Evolutionary conservation across 2,329 filamentous ascomycete species (phyloP), one percentile per base, ranked within the genome.

Genomic region (Colletotrichum tamarilloi): DNA sequence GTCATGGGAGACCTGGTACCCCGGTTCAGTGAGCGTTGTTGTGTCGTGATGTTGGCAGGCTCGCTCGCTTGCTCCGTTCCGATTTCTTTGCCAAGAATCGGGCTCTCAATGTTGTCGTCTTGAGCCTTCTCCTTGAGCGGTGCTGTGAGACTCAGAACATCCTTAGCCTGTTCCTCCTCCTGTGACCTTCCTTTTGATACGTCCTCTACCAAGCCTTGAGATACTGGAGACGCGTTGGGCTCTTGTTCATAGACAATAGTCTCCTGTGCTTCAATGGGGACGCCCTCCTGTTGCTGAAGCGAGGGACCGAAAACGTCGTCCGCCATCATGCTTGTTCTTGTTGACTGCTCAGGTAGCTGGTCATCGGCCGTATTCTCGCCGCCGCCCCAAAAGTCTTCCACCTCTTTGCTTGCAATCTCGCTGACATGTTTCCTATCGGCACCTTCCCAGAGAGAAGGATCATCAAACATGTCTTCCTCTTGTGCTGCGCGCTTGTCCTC

Each of bases 391-490:
- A 81, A 83, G 35, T 78, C 79, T 63, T 80, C 81, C 66, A 79
- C 75, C 46, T 78, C 78, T 63, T 52, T 76, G 64, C 53, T 72
- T 76, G 52, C 68, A 38, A 69, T 76, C 49, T 75, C 69, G 38
- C 62, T 49, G 19, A 82, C 49, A 8, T 74, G 74, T 72, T 81
- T 85, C 73, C 81, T 82, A 57, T 86, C 83, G 14, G 81, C 81
- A 28, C 82, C 83, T 76, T 87, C 84, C 85, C 84, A 85, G 30
- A 86, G 77, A 19, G 81, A 79, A 63, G 83, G 79, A 75, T 87
- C 83, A 74, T 87, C 84, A 77, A 86, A 85, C 35, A 85, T 77
- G 75, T 87, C 84, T 57, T 87, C 84, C 16, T 83, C 82, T 62
- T 78, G 78, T 14, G 80, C 69, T 46, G 80, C 77, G 74, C 82